Base-by-base conservation (phyloP, 192 early-diverging fungal genomes). In the Polychytrium aggregatum region DNA sequence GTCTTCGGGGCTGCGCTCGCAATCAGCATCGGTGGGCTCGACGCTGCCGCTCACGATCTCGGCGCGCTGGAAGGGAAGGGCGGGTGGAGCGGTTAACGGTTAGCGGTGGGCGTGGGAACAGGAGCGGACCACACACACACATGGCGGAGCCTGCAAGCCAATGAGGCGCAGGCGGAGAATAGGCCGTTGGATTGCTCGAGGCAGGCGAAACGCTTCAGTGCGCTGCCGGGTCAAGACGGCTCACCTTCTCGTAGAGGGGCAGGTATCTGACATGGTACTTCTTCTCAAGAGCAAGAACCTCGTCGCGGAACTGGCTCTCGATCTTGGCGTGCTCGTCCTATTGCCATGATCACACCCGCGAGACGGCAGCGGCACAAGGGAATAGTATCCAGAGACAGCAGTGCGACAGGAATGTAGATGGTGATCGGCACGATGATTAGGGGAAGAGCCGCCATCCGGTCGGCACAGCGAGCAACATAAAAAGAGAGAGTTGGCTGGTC, bases 221-320 rank as follows among this genome's bases (percentile, higher is more conserved):
- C n/a, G n/a, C n/a, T n/a, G n/a, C n/a, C n/a, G n/a, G n/a, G n/a
- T n/a, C n/a, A n/a, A n/a, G 40, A 20, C 18, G 10, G 18, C 35
- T 10, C 43, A 75, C 72, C 59, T 74, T 42, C 54, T 86, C 82
- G 62, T 92, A 97, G 27, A 97, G 67, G 26, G 96, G 94, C 50
- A 79, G 73, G 62, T 93, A 89, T 56, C 81, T 61, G 35, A 65
- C 67, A 34, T 80, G 76, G 68, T 92, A 99, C 64, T 97, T 97
- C 78, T 97, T 96, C 69, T 99, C 96, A 27, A 99, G 69, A 35
- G 74, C 88, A 27, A 88, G 64, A 52, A 99, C 82, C 72, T 99
- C 94, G 60, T 89, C 81, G 46, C 86, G 84, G 78, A 97, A 90
- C 68, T 90, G 71, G 41, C 77, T 68, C 68, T 93, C 89, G 17